Percentiles rank a stretch among this genome's conserved stretches.
Conservation (phyloP, 345 rosid genomes). For the Populus euphratica region DNA sequence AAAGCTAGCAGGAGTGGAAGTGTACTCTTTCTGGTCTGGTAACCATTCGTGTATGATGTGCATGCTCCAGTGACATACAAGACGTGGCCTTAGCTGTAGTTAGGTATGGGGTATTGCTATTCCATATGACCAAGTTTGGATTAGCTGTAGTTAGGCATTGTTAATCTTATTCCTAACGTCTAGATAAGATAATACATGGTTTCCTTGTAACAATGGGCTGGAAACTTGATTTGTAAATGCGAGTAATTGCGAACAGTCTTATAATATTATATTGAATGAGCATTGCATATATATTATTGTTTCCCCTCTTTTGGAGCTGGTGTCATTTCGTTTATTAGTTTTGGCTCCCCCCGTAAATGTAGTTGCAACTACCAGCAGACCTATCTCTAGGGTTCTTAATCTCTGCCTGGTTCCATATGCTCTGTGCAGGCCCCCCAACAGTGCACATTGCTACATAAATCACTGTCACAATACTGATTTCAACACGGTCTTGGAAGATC, state of each 20-base stretch:
- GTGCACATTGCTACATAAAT: background rate
- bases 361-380: too few relatives aligned
- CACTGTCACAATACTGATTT: too few relatives aligned
- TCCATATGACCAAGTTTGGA: background rate
- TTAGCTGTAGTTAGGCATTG: background rate
- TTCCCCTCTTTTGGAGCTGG: background rate
- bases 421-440: background rate
- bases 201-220: slow-evolving; percentile 9
- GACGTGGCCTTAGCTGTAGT: background rate
- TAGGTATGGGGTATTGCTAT: background rate
- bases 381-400: too few relatives aligned
- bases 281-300: background rate
- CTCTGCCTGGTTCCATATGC: too few relatives aligned
- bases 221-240: slow-evolving; percentile 13
- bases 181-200: background rate
- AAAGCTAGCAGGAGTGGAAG: background rate
- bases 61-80: background rate
- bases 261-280: background rate
- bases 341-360: too few relatives aligned
- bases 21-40: background rate
- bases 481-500: too few relatives aligned
- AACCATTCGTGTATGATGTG: background rate
- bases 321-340: too few relatives aligned
- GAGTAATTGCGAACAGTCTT: background rate
- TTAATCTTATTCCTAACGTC: slow-evolving; percentile 5